Percentiles rank a stretch among this genome's conserved stretches.
These are phyloP conservation scores for Phialophora verrucosa DNA, from an alignment of 2,329 filamentous ascomycete species.

Conservation along the genomic window DNA sequence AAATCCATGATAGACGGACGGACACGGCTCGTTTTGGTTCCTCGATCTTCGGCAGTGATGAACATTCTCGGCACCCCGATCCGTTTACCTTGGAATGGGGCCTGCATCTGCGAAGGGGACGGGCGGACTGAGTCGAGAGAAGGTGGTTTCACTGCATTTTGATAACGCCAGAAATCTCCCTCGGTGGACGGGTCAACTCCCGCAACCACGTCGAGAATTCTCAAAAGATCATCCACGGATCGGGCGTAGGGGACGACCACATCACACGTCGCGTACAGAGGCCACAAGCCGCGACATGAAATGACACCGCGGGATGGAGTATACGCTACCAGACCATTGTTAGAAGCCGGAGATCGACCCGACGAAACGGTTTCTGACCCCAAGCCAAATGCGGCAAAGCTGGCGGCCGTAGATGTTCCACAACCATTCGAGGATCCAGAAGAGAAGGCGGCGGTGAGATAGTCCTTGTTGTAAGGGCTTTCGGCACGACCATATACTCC, in stretches of 20 bases:
- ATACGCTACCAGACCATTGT: conserved; percentile 63
- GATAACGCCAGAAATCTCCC: conserved; percentile 63
- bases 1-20: conserved; percentile 17
- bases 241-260: conserved; percentile 60
- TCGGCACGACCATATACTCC: conserved; percentile 63
- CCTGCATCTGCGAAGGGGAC: conserved; percentile 41
- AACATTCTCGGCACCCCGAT: conserved; percentile 49
- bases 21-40: not conserved
- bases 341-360: conserved; percentile 62
- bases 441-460: conserved; percentile 60
- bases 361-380: conserved; percentile 63
- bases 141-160: conserved; percentile 53
- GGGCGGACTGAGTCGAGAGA: conserved; percentile 45
- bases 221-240: conserved; percentile 57
- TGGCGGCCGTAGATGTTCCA: conserved; percentile 57
- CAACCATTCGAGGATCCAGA: conserved; percentile 66
- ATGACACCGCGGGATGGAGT: conserved; percentile 61
- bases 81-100: conserved; percentile 34
- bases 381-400: conserved; percentile 60
- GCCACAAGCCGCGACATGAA: conserved; percentile 60
- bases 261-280: conserved; percentile 63
- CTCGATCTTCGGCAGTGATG: conserved; percentile 10
- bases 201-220: conserved; percentile 57
- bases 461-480: conserved; percentile 61
- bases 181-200: conserved; percentile 48